Evolutionary conservation across 2,329 filamentous ascomycete genomes (phyloP).

Genomic region (Trichoderma pleuroti): DNA sequence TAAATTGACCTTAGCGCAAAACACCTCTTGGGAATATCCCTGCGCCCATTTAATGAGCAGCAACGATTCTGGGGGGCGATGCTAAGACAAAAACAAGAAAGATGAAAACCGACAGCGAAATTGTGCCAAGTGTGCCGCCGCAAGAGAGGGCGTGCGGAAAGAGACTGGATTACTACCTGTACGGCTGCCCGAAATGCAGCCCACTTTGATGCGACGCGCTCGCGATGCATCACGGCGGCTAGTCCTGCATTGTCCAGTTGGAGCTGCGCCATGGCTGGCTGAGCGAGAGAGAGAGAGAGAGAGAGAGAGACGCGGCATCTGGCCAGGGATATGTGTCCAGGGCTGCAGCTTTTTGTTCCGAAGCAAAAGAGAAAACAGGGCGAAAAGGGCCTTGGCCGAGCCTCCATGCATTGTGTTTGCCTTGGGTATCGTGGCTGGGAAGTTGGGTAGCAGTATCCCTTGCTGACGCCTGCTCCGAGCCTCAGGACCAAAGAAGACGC

Average conservation of each 20-base stretch:
- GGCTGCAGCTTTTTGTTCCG: neutral
- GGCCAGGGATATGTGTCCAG: neutral
- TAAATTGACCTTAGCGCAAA: neutral
- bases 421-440: neutral
- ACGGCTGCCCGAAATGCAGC: neutral
- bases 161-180: neutral
- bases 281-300: neutral
- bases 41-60: neutral
- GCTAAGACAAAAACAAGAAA: neutral
- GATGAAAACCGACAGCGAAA: neutral
- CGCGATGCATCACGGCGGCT: constrained; percentile 11
- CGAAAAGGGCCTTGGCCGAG: neutral
- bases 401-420: neutral
- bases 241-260: constrained; percentile 15
- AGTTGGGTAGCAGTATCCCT: neutral
- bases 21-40: constrained; percentile 2
- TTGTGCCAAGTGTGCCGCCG: neutral
- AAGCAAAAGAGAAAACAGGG: neutral
- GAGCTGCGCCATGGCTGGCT: constrained; percentile 5
- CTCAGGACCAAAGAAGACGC: neutral
- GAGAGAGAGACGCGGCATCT: neutral
- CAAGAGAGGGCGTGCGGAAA: neutral
- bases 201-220: constrained; percentile 2
- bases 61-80: too few species aligned
- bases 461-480: neutral